These are phyloP conservation scores for Gliomastix tumulicola DNA, from an alignment of 2,329 filamentous ascomycete species.

Conservation along the genomic window DNA sequence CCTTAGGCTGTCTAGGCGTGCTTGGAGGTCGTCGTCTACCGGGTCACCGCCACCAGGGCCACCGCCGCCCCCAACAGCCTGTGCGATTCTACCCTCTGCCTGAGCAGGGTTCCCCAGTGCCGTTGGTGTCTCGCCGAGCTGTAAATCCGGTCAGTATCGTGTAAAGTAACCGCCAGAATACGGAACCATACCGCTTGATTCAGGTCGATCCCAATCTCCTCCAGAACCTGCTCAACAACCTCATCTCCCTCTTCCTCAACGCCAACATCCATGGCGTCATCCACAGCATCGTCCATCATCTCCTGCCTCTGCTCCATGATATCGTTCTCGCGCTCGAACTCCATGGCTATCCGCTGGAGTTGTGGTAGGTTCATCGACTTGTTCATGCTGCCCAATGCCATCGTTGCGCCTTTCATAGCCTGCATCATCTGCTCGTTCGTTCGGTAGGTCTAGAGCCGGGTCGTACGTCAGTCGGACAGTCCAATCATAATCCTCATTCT, in stretches of 20 bases:
- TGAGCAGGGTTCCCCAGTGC: constrained; percentile 70
- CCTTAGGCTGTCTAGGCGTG: constrained; percentile 80
- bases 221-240: constrained; percentile 90
- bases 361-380: constrained; percentile 94
- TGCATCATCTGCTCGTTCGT: constrained; percentile 99
- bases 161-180: too few relatives aligned
- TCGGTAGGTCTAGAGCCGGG: constrained; percentile 73
- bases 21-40: constrained; percentile 90
- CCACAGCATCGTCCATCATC: constrained; percentile 99
- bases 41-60: constrained; percentile 52
- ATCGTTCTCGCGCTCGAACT: constrained; percentile 97
- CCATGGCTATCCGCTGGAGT: constrained; percentile 94
- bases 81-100: constrained; percentile 72
- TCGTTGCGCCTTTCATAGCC: constrained; percentile 96
- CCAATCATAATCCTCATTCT: too few relatives aligned
- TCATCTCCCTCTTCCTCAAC: constrained; percentile 96
- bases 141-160: too few relatives aligned
- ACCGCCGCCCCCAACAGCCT: constrained; percentile 64
- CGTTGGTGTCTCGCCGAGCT: constrained; percentile 89
- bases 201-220: constrained; percentile 93
- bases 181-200: constrained; percentile 76
- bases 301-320: constrained; percentile 99
- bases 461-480: too few relatives aligned
- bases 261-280: constrained; percentile 85
- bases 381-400: constrained; percentile 94